A percentile compares a stretch with the other conserved stretches of the same genome.
These are phyloP conservation scores for Aphanomyces cochlioides DNA, from an alignment of 352 stramenopile genomes.

Conservation along the genomic window DNA sequence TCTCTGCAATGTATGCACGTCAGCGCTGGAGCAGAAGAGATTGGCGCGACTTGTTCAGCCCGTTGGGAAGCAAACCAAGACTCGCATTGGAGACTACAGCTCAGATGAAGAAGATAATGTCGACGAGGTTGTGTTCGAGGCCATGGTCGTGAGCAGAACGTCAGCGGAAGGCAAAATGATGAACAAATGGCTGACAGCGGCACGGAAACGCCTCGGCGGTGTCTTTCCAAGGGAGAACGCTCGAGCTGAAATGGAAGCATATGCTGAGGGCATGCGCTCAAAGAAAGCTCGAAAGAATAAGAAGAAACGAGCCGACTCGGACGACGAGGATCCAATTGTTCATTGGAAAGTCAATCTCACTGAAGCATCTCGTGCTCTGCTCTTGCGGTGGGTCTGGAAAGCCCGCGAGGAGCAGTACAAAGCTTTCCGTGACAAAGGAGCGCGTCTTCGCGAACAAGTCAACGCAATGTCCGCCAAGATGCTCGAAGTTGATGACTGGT, in stretches of 20 bases:
- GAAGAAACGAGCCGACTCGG: conserved; percentile 57
- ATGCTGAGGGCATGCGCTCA: conserved; percentile 88
- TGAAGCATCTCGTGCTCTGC: conserved; percentile 68
- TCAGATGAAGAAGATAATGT: conserved; percentile 87
- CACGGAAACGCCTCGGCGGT: conserved; percentile 87
- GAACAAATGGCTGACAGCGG: conserved; percentile 91
- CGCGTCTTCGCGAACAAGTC: conserved; percentile 55
- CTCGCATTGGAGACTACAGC: conserved; percentile 90
- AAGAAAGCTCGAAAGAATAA: conserved; percentile 61
- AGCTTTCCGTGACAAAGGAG: conserved; percentile 41
- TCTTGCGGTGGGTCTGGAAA: conserved; percentile 76
- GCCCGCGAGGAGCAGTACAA: conserved; percentile 60
- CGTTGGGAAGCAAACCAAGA: conserved; percentile 32
- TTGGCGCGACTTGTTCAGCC: conserved; percentile 42
- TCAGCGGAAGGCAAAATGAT: conserved; percentile 92
- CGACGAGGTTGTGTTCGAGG: conserved; percentile 85
- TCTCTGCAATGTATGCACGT: conserved; percentile 90
- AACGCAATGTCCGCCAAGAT: conserved; percentile 71
- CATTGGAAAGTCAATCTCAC: conserved; percentile 82
- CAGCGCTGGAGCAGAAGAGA: conserved; percentile 51
- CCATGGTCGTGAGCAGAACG: conserved; percentile 85
- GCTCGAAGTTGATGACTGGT: conserved; percentile 92
- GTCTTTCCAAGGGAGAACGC: conserved; percentile 86
- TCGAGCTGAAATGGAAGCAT: conserved; percentile 86
- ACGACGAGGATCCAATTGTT: conserved; percentile 61